phyloP scores from a whole-genome alignment of 73 alveolate species.

The Paramecium octaurelia region DNA sequence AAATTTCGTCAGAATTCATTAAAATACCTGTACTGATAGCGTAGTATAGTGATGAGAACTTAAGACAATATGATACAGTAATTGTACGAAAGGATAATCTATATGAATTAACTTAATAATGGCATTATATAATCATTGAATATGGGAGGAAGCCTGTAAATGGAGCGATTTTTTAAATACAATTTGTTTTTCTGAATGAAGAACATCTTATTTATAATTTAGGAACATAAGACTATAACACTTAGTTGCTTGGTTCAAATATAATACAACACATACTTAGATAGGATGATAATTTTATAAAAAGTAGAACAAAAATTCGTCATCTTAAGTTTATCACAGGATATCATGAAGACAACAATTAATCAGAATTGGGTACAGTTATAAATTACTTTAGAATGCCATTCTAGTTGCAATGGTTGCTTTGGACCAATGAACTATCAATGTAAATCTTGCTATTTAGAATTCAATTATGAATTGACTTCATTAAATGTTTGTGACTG shows the following conservation, averaged over 20 bases:
- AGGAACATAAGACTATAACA: background rate
- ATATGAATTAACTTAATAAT: background rate
- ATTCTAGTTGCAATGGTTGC: background rate
- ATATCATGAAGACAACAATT: background rate
- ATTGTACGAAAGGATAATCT: background rate
- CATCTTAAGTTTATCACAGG: background rate
- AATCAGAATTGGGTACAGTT: background rate
- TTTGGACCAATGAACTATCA: background rate
- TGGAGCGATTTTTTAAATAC: background rate
- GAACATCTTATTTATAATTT: background rate
- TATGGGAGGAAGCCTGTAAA: background rate
- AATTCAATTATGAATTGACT: background rate
- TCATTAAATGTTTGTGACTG: background rate
- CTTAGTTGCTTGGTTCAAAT: background rate
- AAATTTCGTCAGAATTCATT: background rate
- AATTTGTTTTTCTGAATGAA: too few relatives aligned
- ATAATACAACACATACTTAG: too few relatives aligned
- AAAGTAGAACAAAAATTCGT: background rate
- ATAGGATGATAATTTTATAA: background rate
- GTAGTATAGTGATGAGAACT: background rate
- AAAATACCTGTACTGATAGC: background rate
- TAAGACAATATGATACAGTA: background rate
- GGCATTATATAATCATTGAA: background rate
- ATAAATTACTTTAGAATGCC: background rate
- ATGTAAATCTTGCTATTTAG: background rate